Conservation (phyloP, 2,329 filamentous ascomycete genomes). For the Pseudogymnoascus sp. region DNA sequence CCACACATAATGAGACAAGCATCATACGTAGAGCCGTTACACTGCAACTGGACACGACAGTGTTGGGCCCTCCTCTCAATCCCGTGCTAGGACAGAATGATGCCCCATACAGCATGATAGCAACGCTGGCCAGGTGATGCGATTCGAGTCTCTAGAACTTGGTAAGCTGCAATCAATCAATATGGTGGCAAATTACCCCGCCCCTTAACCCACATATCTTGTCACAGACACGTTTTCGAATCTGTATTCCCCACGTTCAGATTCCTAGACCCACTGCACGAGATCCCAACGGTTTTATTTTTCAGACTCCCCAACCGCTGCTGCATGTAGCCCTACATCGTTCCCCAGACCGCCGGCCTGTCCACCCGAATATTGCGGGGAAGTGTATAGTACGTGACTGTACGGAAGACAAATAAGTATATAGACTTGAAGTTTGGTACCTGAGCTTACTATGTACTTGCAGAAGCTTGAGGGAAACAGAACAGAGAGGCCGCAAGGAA, state of each 20-base stretch:
- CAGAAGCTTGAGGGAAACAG: not conserved
- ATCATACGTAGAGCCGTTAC: not conserved
- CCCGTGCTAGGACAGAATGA: not conserved
- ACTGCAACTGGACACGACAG: not conserved
- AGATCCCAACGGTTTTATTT: not conserved
- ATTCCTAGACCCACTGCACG: not conserved
- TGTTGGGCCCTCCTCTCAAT: not conserved
- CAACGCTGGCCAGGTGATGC: not conserved
- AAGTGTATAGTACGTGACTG: not conserved
- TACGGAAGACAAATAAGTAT: conserved; percentile 5
- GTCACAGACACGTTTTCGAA: not conserved
- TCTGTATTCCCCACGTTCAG: not conserved
- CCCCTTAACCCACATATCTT: not conserved
- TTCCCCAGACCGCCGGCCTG: not conserved
- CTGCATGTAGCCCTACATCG: not conserved
- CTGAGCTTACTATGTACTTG: not conserved
- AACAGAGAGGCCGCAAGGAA: not conserved
- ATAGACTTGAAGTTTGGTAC: not conserved
- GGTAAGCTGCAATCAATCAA: conserved; percentile 1
- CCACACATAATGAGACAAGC: not conserved
- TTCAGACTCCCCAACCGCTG: not conserved
- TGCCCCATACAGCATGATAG: not conserved
- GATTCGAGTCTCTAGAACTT: not conserved
- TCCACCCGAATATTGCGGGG: not conserved
- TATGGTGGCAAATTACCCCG: not conserved